Conservation (phyloP, 83 land plant genomes). For the Picea abies region DNA sequence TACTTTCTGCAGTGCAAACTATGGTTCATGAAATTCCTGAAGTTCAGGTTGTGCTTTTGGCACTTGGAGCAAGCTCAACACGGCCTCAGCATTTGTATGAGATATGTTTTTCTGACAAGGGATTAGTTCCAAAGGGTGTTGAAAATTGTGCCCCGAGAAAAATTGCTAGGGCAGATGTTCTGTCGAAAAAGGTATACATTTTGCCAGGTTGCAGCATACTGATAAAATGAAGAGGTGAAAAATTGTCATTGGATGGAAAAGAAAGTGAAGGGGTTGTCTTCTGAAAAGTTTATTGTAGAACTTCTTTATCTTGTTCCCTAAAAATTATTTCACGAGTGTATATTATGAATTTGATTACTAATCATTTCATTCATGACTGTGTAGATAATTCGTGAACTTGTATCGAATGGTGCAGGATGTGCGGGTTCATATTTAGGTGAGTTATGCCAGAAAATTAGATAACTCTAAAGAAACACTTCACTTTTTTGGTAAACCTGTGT, state of each 20-base stretch:
- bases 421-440: conserved; percentile 45
- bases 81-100: conserved; percentile 67
- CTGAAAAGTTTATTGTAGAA: not conserved
- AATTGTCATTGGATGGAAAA: not conserved
- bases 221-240: not conserved
- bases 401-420: conserved; percentile 61
- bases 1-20: conserved; percentile 40
- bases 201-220: not conserved
- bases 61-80: conserved; percentile 57
- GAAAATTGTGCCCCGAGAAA: conserved; percentile 16
- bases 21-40: conserved; percentile 36
- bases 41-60: conserved; percentile 30
- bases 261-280: not conserved
- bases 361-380: not conserved
- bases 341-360: not conserved
- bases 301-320: not conserved
- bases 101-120: conserved; percentile 31
- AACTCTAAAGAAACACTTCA: not conserved
- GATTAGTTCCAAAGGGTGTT: conserved; percentile 7
- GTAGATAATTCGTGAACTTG: conserved; percentile 60
- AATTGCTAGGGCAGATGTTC: conserved; percentile 40
- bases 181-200: conserved; percentile 60
- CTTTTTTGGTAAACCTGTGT: not conserved
- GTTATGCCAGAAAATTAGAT: not conserved
- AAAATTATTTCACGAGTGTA: not conserved